Evolutionary conservation across 495 filamentous ascomycete genomes (phyloP), one percentile per base, ranked within the genome.

Genomic region (Tuber borchii): DNA sequence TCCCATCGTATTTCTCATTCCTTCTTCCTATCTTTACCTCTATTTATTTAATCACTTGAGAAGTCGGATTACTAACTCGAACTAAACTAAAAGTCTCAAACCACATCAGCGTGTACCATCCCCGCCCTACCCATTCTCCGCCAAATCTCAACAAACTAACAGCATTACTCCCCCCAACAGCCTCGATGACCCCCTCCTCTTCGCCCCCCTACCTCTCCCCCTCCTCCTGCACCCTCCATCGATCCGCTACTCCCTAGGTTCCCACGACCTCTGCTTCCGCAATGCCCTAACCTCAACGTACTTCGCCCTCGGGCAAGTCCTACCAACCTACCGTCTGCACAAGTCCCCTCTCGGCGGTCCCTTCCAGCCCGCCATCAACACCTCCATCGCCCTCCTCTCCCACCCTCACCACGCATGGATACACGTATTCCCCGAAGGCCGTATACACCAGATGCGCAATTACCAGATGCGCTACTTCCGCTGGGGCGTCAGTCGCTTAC

Each of bases 341-440:
- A 89, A 97, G 85, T 95, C 93, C 19, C 83, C 83, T 4, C 81
- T 84, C 40, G 92, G 92, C 72, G 94, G 95, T 7, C 88, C 94
- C 77, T 95, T 95, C 80, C 95, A 99, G 83, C 91, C 95, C 44
- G 93, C 91, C 37, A 87, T 99, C n/a, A 90, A 90, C 10, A 88
- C 97, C 85, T 91, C 92, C 37, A 91, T 98, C 83, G 90, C 93
- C 69, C 87, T 97, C 10, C 87, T 99, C 45, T 83, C 85, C 2
- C 61, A 76, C 56, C 69, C 76, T 78, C 43, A 48, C 44, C 61
- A 73, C 44, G 87, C 87, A 56, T 97, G 95, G 95, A 85, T 98
- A 3, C 95, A 99, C 84, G 91, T 98, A 68, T 99, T 97, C 85
- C 95, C 95, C 48, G 95, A 99, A 84, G 95, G 93, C 20, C 91